These are phyloP conservation scores for Fusarium fujikuroi DNA, from an alignment of 2,329 filamentous ascomycete genomes.

Conservation along the genomic window DNA sequence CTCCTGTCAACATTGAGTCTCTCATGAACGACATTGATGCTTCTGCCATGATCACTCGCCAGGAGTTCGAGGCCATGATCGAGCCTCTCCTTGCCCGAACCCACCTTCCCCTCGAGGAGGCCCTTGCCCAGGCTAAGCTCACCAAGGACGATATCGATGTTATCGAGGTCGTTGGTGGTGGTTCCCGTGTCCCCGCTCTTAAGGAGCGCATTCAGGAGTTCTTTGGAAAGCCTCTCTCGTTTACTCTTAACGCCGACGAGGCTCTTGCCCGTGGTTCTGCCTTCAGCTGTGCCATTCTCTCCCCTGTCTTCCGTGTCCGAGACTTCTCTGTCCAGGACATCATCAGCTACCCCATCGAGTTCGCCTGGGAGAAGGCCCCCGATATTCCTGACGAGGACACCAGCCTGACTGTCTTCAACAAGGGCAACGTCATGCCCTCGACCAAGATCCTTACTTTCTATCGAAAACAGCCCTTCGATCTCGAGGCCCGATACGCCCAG, in stretches of 20 bases:
- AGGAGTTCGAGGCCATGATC: slow-evolving; percentile 92
- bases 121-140: slow-evolving; percentile 91
- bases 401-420: slow-evolving; percentile 96
- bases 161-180: slow-evolving; percentile 93
- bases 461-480: slow-evolving; percentile 95
- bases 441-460: slow-evolving; percentile 99
- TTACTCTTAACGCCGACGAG: slow-evolving; percentile 98
- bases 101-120: slow-evolving; percentile 83
- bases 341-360: slow-evolving; percentile 97
- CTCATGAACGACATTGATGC: slow-evolving; percentile 99
- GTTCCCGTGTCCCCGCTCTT: slow-evolving; percentile 90
- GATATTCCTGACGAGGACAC: slow-evolving; percentile 99
- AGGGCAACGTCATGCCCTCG: slow-evolving; percentile 94
- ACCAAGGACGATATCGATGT: slow-evolving; percentile 91
- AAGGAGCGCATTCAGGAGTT: slow-evolving; percentile 91
- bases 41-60: slow-evolving; percentile 85
- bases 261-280: slow-evolving; percentile 94
- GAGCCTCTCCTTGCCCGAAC: slow-evolving; percentile 82
- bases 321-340: slow-evolving; percentile 99
- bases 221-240: slow-evolving; percentile 93
- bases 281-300: slow-evolving; percentile 97
- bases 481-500: slow-evolving; percentile 93
- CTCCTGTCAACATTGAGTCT: slow-evolving; percentile 95
- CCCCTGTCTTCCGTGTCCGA: slow-evolving; percentile 96
- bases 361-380: slow-evolving; percentile 97